Evolutionary conservation across 202 grass and related monocot genomes (phyloP), one percentile per base, ranked within the genome.

Genomic region (Dendrocalamus latiflorus): DNA sequence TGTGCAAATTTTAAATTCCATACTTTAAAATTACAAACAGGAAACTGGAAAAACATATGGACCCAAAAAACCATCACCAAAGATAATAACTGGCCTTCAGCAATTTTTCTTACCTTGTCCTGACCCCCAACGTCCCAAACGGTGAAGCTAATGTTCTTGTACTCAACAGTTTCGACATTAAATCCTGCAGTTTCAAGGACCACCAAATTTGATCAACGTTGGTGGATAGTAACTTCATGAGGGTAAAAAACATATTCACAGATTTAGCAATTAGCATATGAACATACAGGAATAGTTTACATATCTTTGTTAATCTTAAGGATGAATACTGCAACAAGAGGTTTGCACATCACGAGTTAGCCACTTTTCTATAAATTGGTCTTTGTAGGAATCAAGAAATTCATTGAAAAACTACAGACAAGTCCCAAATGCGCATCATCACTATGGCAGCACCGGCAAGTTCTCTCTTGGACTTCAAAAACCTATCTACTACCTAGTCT

Each of bases 141-240:
- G 9, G 92, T 94, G 86, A 94, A 94, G 62, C 92, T 94, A 79
- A 91, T 94, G 81, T 94, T 94, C 89, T 94, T 94, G 72, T 94
- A 94, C 77, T 94, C 92, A 6, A 94, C 92, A 85, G 92, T 94
- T 91, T 94, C 92, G 0, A 94, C 92, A 84, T 94, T 94, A 66
- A 94, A 94, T 38, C 92, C 92, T 94, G 82, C 60, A 82, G 11
- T 69, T 76, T 12, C n/a, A 45, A 48, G 8, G 41, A 37, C 4
- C 54, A 4, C 0, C 26, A 63, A 3, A 62, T 60, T 86, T 50
- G 1, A 21, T 67, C 12, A 73, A 33, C 37, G 20, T 44, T 9
- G 7, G 16, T 17, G 25, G 1, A 33, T 20, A 21, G 1, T 76
- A 13, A 58, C 11, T 33, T 44, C n/a, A 58, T 18, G 16, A 2